Percentiles rank a stretch among this genome's conserved stretches.
phyloP scores from a whole-genome alignment of 176 grass and related monocot genomes.

The Thalia dealbata region DNA sequence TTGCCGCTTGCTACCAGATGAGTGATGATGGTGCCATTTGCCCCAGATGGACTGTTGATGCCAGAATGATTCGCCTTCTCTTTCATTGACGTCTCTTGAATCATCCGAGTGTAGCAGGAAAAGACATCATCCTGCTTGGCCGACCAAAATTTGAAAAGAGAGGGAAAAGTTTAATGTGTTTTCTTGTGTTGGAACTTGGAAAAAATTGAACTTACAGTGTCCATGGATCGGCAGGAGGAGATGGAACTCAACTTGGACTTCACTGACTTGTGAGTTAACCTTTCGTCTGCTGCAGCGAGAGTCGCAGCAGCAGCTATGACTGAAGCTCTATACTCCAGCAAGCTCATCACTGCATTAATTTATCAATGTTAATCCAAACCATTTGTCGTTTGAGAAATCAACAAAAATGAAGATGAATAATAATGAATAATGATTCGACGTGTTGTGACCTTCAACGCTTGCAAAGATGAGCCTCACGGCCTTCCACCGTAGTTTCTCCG shows the following conservation, averaged over 20 bases:
- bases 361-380: background rate
- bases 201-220: constrained; percentile 45
- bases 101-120: constrained; percentile 87
- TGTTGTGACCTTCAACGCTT: constrained; percentile 33
- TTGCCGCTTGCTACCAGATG: constrained; percentile 40
- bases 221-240: constrained; percentile 38
- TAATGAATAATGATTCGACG: background rate
- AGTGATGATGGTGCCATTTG: constrained; percentile 27
- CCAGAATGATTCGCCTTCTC: constrained; percentile 29
- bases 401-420: no score
- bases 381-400: constrained; percentile 5
- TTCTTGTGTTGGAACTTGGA: background rate
- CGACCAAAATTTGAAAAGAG: background rate
- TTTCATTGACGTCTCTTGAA: constrained; percentile 30
- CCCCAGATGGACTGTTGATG: constrained; percentile 28
- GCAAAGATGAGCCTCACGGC: constrained; percentile 49
- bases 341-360: constrained; percentile 50
- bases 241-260: constrained; percentile 37
- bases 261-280: constrained; percentile 25
- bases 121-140: constrained; percentile 64
- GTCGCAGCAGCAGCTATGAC: constrained; percentile 54
- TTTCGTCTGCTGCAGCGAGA: constrained; percentile 31
- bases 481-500: constrained; percentile 29
- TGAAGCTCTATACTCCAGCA: constrained; percentile 42
- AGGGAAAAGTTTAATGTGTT: no score